Evolutionary conservation across 2,329 filamentous ascomycete species (phyloP), one percentile per base, ranked within the genome.

Genomic region (Grosmannia penicillata): DNA sequence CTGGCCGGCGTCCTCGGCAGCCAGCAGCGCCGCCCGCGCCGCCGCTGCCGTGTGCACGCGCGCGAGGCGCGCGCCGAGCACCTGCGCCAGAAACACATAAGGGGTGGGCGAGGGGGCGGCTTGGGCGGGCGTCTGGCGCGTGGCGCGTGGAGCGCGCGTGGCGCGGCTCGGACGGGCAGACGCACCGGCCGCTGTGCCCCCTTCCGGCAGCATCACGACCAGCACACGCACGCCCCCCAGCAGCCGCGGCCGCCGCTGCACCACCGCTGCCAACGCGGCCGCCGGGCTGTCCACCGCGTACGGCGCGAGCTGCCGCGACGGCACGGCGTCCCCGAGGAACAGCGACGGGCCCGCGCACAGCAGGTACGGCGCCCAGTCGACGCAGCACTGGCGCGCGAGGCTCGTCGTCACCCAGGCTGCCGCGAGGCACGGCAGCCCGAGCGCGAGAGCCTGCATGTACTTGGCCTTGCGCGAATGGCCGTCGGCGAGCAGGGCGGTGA

Each of bases 361-460:
- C 1, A 95, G 69, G 51, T 94, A 96, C 1, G 77, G 72, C 8
- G 70, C 62, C 82, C 87, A 95, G 37, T 82, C 72, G 1, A 93
- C 58, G 0, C 89, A 57, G 8, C 59, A 53, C 6, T 66, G 63
- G 24, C 72, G 72, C 1, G 65, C 56, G 4, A 89, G 56, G 44
- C 83, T 94, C 36, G 81, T 71, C 21, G 72, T 67, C 34, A 93
- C 63, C 89, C 91, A 98, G 39, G 78, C 77, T 6, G 76, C 71
- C 6, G 84, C 80, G 2, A 98, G 65, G 50, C 87, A 94, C 0
- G 91, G 91, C 0, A 98, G 60, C 1, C 84, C 85, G 1, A 98
- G 70, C 0, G 91, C 87, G 3, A 98, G 70, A 0, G 91, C 91
- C 59, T 96, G 87, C 68, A 96, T 82, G 56, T 91, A 95, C 54